Evolutionary conservation across 2,329 filamentous ascomycete genomes (phyloP).

Genomic region (Emmonsiellopsis sp.): DNA sequence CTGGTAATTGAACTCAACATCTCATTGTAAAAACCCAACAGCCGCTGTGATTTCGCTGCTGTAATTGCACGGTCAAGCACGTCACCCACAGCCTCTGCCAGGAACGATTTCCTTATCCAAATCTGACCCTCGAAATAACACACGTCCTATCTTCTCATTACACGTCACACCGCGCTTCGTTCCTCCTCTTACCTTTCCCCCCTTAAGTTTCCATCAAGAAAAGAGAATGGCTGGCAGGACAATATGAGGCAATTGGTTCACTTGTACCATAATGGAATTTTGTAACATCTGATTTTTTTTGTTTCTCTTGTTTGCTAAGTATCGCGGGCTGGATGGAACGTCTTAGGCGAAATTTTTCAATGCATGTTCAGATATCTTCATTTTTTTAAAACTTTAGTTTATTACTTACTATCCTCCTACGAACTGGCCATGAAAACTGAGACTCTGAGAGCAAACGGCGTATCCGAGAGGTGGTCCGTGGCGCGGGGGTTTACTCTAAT

Average conservation of each 20-base stretch:
- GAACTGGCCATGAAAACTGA: too few relatives aligned
- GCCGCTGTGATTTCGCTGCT: too few relatives aligned
- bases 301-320: not conserved
- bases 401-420: too few relatives aligned
- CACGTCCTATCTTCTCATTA: not conserved
- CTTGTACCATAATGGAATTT: conserved; percentile 6
- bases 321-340: not conserved
- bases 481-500: too few relatives aligned
- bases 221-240: not conserved
- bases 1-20: conserved; percentile 49
- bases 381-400: too few relatives aligned
- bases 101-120: not conserved
- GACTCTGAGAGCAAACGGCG: too few relatives aligned
- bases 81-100: not conserved
- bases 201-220: not conserved
- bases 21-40: not conserved
- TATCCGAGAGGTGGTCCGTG: too few relatives aligned
- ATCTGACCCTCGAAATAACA: not conserved
- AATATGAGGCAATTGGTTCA: not conserved
- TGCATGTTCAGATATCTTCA: too few relatives aligned
- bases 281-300: conserved; percentile 3
- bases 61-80: too few relatives aligned
- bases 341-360: not conserved
- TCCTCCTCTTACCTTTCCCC: not conserved
- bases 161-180: not conserved